A percentile compares a stretch with the other conserved stretches of the same genome.
These are phyloP conservation scores for Apostasia ramifera DNA, from an alignment of 106 monocot species.

Conservation along the genomic window DNA sequence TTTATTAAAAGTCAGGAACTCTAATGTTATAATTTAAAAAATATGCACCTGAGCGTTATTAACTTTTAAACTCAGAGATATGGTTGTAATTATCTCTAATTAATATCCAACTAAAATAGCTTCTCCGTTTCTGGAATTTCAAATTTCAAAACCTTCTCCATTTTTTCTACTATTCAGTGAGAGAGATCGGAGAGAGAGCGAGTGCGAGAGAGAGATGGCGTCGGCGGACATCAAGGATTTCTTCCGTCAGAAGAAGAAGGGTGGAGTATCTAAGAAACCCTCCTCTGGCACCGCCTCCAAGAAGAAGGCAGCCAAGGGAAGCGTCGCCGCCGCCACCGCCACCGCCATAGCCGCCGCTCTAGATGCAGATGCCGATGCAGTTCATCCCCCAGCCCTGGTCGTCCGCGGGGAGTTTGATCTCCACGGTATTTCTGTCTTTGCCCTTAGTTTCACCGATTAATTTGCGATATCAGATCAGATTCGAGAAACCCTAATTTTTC, in stretches of 20 bases:
- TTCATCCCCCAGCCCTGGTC: conserved; percentile 43
- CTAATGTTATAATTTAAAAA: no score
- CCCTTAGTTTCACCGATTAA: background rate
- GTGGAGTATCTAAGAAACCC: conserved; percentile 11
- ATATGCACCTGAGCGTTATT: no score
- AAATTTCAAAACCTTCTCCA: no score
- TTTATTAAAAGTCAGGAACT: no score
- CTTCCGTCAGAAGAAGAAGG: conserved; percentile 77
- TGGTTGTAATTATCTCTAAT: no score
- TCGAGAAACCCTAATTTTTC: conserved; percentile 1
- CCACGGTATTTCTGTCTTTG: conserved; percentile 16
- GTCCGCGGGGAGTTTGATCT: conserved; percentile 39
- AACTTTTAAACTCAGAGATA: no score
- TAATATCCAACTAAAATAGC: no score
- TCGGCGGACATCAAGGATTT: conserved; percentile 57
- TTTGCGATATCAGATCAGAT: background rate
- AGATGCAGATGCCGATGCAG: conserved; percentile 8
- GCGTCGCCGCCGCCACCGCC: conserved; percentile 14
- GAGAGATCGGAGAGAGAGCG: background rate
- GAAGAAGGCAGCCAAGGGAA: conserved; percentile 15
- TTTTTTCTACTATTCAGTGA: no score
- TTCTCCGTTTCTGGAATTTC: no score
- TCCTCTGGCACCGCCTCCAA: conserved; percentile 8
- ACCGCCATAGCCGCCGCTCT: conserved; percentile 16
- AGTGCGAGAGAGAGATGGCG: conserved; percentile 30